These are phyloP conservation scores for thale cress (Arabidopsis thaliana) DNA, from an alignment of 345 rosid species.

Conservation along the genomic window DNA sequence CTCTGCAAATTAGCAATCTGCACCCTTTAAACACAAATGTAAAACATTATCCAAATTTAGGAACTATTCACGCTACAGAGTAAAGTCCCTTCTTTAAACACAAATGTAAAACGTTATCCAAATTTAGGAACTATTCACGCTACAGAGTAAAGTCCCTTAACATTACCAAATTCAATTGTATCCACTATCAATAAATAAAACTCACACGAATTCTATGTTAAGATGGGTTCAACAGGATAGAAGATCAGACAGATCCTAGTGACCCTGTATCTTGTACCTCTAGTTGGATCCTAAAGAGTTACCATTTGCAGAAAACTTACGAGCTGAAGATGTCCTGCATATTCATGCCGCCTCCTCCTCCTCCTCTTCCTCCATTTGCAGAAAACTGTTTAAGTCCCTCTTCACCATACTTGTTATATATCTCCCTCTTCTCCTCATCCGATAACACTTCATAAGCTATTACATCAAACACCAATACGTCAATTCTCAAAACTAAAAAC, in stretches of 20 bases:
- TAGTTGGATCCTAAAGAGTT: conserved; percentile 4
- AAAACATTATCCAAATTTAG: conserved; percentile 8
- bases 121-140: not conserved
- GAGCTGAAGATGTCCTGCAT: conserved; percentile 43
- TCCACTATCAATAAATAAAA: not conserved
- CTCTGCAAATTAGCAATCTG: conserved; percentile 22
- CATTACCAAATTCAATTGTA: not conserved
- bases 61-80: not conserved
- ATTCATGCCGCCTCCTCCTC: conserved; percentile 58
- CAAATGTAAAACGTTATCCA: not conserved
- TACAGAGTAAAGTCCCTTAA: not conserved
- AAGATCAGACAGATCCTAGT: not conserved
- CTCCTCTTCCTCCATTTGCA: conserved; percentile 86
- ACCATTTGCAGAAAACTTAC: conserved; percentile 20
- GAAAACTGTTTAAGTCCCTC: conserved; percentile 96
- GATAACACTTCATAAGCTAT: conserved; percentile 97
- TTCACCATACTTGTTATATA: conserved; percentile 91
- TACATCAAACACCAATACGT: conserved; percentile 20
- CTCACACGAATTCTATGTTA: not conserved
- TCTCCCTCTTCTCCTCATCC: conserved; percentile 81
- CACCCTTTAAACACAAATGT: not conserved
- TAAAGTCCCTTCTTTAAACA: not conserved
- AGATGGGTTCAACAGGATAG: not conserved
- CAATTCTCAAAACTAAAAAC: not conserved
- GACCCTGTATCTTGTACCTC: not conserved